These are phyloP conservation scores for Pachyrhizus erosus DNA, from an alignment of 306 rosid species.

Conservation along the genomic window DNA sequence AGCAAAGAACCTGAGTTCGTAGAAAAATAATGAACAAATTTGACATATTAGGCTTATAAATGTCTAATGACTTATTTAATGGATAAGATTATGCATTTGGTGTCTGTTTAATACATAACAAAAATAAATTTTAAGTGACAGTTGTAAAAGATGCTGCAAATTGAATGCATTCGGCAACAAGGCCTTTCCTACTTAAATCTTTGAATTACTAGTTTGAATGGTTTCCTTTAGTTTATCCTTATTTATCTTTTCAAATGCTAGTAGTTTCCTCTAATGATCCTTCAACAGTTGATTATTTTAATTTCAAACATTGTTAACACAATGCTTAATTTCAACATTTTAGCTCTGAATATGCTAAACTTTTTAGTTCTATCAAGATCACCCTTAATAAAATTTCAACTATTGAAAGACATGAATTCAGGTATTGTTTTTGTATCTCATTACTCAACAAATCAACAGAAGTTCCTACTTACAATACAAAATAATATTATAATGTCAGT, in stretches of 20 bases:
- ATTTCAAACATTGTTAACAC: background rate
- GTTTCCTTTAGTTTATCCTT: conserved; percentile 9
- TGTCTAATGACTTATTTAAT: background rate
- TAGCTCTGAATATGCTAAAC: background rate
- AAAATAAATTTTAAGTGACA: background rate
- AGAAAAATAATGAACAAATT: conserved; percentile 21
- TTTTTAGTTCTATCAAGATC: background rate
- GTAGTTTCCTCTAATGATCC: background rate
- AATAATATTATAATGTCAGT: background rate
- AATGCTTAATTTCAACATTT: conserved; percentile 1
- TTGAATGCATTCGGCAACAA: conserved; percentile 16
- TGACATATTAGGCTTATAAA: conserved; percentile 19
- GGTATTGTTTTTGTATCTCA: background rate
- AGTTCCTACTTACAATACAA: conserved; percentile 13
- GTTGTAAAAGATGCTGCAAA: background rate
- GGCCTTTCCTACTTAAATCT: background rate
- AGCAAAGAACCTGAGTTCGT: conserved; percentile 74
- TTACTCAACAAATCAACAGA: background rate
- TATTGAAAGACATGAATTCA: background rate
- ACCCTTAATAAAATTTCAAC: conserved; percentile 16
- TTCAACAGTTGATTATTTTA: background rate
- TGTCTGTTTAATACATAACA: background rate
- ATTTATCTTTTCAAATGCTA: background rate
- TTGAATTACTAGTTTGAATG: background rate
- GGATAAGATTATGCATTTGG: background rate